Evolutionary conservation across 1,139 yeast genomes (phyloP).

Genomic region (Taiozyma sp.): DNA sequence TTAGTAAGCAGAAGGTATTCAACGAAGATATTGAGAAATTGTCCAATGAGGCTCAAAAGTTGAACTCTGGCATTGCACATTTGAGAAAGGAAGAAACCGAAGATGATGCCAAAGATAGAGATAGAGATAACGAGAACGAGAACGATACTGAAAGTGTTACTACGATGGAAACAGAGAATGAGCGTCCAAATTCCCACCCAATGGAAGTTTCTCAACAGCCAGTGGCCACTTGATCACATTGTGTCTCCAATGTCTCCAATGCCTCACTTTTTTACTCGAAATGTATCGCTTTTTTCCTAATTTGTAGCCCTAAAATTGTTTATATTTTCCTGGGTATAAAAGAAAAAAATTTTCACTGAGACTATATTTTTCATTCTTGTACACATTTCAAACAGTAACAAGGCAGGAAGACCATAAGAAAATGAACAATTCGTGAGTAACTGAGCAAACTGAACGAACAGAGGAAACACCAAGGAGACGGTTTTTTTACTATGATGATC

Average conservation of each 20-base stretch:
- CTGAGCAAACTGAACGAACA: background rate
- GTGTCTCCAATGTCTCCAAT: background rate
- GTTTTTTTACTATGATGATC: constrained; percentile 16
- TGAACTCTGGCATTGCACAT: constrained; percentile 15
- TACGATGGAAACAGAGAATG: background rate
- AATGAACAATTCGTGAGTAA: background rate
- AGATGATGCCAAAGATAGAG: too few relatives aligned
- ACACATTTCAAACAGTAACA: too few relatives aligned
- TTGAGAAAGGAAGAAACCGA: background rate
- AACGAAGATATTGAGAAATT: constrained; percentile 50
- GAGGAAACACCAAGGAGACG: background rate
- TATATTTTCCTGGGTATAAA: background rate
- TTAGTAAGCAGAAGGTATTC: constrained; percentile 47
- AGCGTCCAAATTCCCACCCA: background rate
- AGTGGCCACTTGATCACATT: background rate
- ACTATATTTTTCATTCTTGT: too few relatives aligned
- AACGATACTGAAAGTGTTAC: background rate
- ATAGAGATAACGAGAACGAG: background rate
- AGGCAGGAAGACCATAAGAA: too few relatives aligned
- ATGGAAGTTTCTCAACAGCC: background rate
- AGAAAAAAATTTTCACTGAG: too few relatives aligned
- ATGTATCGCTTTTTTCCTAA: too few relatives aligned
- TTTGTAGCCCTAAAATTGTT: background rate
- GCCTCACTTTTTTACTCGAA: too few relatives aligned
- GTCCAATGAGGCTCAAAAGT: constrained; percentile 32